Evolutionary conservation across 2,329 filamentous ascomycete genomes (phyloP).

Genomic region (Thelonectria discophora): DNA sequence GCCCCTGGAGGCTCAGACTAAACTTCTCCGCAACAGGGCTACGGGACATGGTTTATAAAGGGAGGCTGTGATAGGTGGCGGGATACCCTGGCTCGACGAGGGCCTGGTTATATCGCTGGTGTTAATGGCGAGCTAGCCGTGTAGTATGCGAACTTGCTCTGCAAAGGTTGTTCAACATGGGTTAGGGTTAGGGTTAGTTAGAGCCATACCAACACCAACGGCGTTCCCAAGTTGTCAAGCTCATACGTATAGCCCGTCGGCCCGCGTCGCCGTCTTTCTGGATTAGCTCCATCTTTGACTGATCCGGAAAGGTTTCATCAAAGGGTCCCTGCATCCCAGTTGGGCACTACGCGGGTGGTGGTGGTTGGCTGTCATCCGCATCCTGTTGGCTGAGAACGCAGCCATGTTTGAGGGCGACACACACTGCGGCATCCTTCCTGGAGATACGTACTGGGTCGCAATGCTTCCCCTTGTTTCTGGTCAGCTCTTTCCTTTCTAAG

Average conservation of each 20-base stretch:
- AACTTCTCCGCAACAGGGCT: not conserved
- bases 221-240: not conserved
- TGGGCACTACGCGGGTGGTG: not conserved
- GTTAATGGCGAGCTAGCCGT: not conserved
- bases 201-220: not conserved
- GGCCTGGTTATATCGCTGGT: not conserved
- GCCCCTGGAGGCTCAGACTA: not conserved
- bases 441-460: slow-evolving; percentile 2
- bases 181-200: too few relatives aligned
- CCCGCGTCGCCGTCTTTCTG: not conserved
- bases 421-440: slow-evolving; percentile 1
- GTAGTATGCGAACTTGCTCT: not conserved
- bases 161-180: slow-evolving; percentile 3
- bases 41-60: slow-evolving; percentile 1
- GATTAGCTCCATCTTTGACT: not conserved
- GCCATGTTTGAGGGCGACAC: slow-evolving; percentile 1
- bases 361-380: not conserved
- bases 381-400: slow-evolving; percentile 4
- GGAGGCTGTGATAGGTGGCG: not conserved
- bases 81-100: not conserved
- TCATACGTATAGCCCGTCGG: not conserved
- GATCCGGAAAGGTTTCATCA: not conserved
- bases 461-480: not conserved
- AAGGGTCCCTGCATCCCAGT: not conserved
- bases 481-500: not conserved